phyloP scores from a whole-genome alignment of 306 rosid genomes.

The Ammopiptanthus mongolicus region DNA sequence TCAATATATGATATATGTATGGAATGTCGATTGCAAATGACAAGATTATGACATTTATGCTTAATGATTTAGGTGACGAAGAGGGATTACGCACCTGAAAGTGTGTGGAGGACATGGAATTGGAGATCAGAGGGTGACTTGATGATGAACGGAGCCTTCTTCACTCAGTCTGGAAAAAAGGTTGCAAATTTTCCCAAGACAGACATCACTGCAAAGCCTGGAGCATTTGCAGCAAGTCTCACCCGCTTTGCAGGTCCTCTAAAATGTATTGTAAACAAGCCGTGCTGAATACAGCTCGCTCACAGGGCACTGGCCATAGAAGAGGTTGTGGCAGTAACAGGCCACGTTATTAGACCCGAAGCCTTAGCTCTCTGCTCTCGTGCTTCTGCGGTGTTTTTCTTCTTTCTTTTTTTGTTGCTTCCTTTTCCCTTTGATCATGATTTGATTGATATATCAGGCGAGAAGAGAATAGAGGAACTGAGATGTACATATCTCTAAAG shows the following conservation, averaged over 20 bases:
- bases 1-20: too few species aligned
- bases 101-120: constrained; percentile 46
- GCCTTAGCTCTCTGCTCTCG: neutral
- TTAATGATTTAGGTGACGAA: constrained; percentile 41
- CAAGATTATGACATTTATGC: neutral
- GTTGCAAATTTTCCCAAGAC: neutral
- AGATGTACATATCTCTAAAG: neutral
- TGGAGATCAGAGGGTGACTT: constrained; percentile 57
- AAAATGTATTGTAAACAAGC: constrained; percentile 24
- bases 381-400: neutral
- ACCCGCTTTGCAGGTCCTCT: constrained; percentile 50
- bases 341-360: neutral
- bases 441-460: neutral
- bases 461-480: neutral
- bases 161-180: neutral
- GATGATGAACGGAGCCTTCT: constrained; percentile 46
- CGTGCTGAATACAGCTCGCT: constrained; percentile 30
- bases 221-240: constrained; percentile 28
- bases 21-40: neutral
- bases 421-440: neutral
- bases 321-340: neutral
- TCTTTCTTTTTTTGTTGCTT: neutral
- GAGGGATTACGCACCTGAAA: constrained; percentile 40
- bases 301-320: neutral
- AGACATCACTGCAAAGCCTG: constrained; percentile 23